Base-by-base conservation (phyloP, 306 rosid species). In the Neltuma alba region DNA sequence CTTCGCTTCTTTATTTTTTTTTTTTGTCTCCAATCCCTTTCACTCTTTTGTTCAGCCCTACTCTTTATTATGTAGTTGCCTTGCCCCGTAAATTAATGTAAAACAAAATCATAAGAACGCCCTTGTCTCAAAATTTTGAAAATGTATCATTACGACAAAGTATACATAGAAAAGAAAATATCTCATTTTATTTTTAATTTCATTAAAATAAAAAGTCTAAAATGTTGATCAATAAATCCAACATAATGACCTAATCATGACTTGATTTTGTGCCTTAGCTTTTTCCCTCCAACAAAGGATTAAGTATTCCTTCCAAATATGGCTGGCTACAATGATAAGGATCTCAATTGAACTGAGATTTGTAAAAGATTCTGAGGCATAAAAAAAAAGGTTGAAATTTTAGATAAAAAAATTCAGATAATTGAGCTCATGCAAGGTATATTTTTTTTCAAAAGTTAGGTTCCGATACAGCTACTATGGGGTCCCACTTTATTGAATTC, bases 401-500 rank as follows among this genome's bases (percentile, higher is more conserved):
- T 28, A 14, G 37, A 60, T 11, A 34, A 28, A 55, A 55, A 31
- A 75, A 38, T 44, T 72, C 33, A 42, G 16, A 78, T 70, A 81
- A 67, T 63, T 67, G 20, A 45, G 74, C 71, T 72, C 47, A 74
- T 67, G 72, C 80, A 82, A 45, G n/a, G n/a, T n/a, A n/a, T 48
- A 3, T 37, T 37, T 6, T 37, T 37, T 1, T 83, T 79, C 82
- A 82, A 83, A 85, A 76, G 74, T 87, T 85, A 82, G 91, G 89
- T 78, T 84, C 83, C 78, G 37, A 88, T 85, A 85, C 91, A 88
- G 89, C 88, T 83, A 48, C 89, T 40, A 72, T 3, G 33, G 64
- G 86, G 91, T 57, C 91, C 94, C 92, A 76, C 78, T 18, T 47
- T 73, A 37, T 88, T 88, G 83, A 84, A 81, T 80, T 67, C 44